These are phyloP conservation scores for Vitis hybrid DNA, from an alignment of 177 flowering plant species.

Conservation along the genomic window DNA sequence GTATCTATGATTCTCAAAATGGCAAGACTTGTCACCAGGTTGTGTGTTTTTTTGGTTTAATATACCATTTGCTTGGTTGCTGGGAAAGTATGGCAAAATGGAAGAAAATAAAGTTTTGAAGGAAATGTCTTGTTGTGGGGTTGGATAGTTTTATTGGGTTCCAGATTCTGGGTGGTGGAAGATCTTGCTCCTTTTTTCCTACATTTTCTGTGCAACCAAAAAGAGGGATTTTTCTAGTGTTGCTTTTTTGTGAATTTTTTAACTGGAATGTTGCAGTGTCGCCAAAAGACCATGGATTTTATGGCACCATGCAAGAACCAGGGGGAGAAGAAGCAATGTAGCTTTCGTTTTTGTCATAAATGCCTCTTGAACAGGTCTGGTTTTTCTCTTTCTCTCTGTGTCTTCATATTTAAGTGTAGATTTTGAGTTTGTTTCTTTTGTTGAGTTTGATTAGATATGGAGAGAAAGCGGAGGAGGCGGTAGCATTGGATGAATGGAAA, in stretches of 20 bases:
- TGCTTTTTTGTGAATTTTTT: neutral
- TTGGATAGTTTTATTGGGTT: neutral
- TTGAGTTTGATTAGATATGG: conserved; percentile 53
- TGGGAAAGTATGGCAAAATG: neutral
- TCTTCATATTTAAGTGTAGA: neutral
- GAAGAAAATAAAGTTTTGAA: no score
- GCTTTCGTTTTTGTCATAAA: conserved; percentile 53
- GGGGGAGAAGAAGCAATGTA: conserved; percentile 42
- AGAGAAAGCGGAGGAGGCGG: conserved; percentile 68
- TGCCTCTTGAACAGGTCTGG: conserved; percentile 77
- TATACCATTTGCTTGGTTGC: neutral
- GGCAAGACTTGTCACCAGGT: conserved; percentile 79
- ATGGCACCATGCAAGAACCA: conserved; percentile 47
- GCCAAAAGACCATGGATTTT: conserved; percentile 66
- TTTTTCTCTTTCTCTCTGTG: neutral
- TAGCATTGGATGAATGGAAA: conserved; percentile 42
- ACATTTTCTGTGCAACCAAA: no score
- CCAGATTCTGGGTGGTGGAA: no score
- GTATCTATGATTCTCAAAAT: conserved; percentile 49
- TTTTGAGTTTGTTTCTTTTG: neutral
- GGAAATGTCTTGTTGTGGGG: neutral
- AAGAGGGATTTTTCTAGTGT: no score
- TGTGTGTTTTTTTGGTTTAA: neutral
- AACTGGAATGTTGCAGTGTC: conserved; percentile 52
- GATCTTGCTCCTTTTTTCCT: neutral